Evolutionary conservation across 2,329 filamentous ascomycete species (phyloP).

Genomic region (Knoxdaviesia capensis): DNA sequence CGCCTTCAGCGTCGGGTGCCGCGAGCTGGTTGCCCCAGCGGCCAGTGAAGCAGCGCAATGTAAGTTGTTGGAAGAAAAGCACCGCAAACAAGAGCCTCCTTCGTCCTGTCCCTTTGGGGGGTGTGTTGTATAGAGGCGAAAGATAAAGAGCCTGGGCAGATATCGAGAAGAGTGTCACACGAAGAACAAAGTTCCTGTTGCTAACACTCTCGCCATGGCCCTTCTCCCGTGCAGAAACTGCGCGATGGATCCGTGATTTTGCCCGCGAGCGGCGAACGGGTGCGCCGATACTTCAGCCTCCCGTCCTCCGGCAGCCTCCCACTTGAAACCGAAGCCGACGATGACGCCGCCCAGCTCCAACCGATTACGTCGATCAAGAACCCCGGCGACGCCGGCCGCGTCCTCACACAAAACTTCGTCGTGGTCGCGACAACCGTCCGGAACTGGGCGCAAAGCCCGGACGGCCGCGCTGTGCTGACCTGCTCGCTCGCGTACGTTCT

Average conservation of each 20-base stretch:
- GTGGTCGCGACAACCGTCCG: constrained; percentile 21
- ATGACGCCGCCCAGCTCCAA: constrained; percentile 12
- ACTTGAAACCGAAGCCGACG: constrained; percentile 10
- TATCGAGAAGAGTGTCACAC: constrained; percentile 12
- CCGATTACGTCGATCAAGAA: constrained; percentile 16
- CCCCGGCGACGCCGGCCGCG: constrained; percentile 14
- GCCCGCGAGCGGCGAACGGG: constrained; percentile 67
- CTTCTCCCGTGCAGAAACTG: constrained; percentile 33
- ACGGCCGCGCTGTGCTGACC: constrained; percentile 66
- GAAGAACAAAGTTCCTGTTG: background rate
- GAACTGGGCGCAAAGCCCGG: constrained; percentile 47
- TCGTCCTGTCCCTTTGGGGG: too few species aligned
- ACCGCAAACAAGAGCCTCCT: too few species aligned
- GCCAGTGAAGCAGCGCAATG: too few species aligned
- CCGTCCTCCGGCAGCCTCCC: constrained; percentile 24
- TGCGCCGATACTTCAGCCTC: constrained; percentile 61
- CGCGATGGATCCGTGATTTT: constrained; percentile 76
- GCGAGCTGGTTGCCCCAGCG: too few species aligned
- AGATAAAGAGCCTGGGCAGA: constrained; percentile 17
- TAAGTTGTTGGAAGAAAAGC: too few species aligned
- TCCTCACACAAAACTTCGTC: constrained; percentile 16
- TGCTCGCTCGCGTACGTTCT: constrained; percentile 79
- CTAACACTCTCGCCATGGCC: background rate
- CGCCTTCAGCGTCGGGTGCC: too few species aligned
- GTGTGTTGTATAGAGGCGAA: too few species aligned